phyloP scores from a whole-genome alignment of 805 yeast species.

The Clavispora carvajalis region DNA sequence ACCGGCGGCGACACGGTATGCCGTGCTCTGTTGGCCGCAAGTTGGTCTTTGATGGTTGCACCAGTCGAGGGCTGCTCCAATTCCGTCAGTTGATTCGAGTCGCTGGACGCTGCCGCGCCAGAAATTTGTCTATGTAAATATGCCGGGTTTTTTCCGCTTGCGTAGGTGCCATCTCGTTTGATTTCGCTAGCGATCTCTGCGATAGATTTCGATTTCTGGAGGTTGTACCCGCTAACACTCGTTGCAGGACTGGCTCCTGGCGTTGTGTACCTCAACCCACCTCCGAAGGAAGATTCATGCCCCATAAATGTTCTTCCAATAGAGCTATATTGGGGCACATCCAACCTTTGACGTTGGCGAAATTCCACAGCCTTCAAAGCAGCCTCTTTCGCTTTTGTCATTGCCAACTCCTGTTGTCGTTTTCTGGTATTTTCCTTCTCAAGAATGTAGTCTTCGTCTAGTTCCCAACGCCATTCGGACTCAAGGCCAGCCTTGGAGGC shows the following conservation, averaged over 20 bases:
- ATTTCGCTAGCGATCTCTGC: slow-evolving; percentile 41
- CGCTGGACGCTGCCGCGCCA: not conserved
- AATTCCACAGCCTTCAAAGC: slow-evolving; percentile 49
- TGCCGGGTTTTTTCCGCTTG: slow-evolving; percentile 22
- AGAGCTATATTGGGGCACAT: not conserved
- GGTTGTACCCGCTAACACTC: not conserved
- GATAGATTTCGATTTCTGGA: slow-evolving; percentile 32
- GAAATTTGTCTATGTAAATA: slow-evolving; percentile 21
- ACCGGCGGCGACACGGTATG: slow-evolving; percentile 4
- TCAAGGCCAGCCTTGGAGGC: slow-evolving; percentile 55
- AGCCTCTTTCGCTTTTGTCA: slow-evolving; percentile 54
- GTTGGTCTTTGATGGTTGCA: slow-evolving; percentile 38
- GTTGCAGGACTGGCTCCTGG: not conserved
- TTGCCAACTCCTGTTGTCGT: slow-evolving; percentile 55
- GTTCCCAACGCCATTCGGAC: slow-evolving; percentile 95
- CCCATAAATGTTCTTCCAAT: not conserved
- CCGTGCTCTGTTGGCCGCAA: slow-evolving; percentile 41
- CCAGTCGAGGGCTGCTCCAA: slow-evolving; percentile 4
- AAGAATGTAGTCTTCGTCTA: slow-evolving; percentile 78
- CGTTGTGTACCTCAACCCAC: not conserved
- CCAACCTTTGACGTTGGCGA: slow-evolving; percentile 36
- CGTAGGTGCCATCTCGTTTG: slow-evolving; percentile 23
- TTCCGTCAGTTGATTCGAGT: not conserved
- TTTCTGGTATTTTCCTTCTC: slow-evolving; percentile 72
- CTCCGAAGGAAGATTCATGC: not conserved